Conservation (phyloP, 208 protist genomes). For the Crithidia mellificae region DNA sequence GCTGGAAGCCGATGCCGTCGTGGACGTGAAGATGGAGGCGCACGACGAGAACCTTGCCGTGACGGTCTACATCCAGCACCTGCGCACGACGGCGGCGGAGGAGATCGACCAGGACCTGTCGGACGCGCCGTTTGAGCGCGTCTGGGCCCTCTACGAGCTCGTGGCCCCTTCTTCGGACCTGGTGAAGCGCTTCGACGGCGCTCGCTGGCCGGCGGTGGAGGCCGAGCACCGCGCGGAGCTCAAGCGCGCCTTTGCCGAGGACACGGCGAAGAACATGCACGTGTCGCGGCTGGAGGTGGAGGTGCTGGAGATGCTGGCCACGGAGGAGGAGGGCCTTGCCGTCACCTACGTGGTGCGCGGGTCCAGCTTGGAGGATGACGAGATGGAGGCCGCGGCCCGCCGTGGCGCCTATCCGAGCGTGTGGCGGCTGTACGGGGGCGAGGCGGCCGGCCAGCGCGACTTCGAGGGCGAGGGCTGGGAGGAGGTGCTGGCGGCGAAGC, state of each 20-base stretch:
- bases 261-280: constrained; percentile 39
- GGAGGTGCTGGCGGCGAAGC: constrained; percentile 37
- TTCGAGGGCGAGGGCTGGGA: constrained; percentile 65
- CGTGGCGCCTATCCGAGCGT: constrained; percentile 35
- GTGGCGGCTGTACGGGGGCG: constrained; percentile 41
- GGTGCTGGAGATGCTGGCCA: constrained; percentile 25
- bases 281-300: constrained; percentile 41
- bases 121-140: constrained; percentile 34
- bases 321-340: constrained; percentile 16
- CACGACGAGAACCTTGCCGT: constrained; percentile 24
- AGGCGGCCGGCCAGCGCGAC: constrained; percentile 33
- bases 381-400: constrained; percentile 30
- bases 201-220: constrained; percentile 30
- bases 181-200: constrained; percentile 34
- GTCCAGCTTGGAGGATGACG: constrained; percentile 22
- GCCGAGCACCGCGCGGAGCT: constrained; percentile 29
- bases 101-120: constrained; percentile 41
- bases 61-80: constrained; percentile 36
- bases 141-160: constrained; percentile 55
- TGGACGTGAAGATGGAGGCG: constrained; percentile 23
- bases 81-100: constrained; percentile 26
- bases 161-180: constrained; percentile 31
- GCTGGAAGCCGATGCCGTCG: constrained; percentile 34
- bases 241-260: constrained; percentile 38
- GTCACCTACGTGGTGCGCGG: constrained; percentile 28